Evolutionary conservation across 176 grass and related monocot species (phyloP).

Genomic region (Cenchrus purpureus): DNA sequence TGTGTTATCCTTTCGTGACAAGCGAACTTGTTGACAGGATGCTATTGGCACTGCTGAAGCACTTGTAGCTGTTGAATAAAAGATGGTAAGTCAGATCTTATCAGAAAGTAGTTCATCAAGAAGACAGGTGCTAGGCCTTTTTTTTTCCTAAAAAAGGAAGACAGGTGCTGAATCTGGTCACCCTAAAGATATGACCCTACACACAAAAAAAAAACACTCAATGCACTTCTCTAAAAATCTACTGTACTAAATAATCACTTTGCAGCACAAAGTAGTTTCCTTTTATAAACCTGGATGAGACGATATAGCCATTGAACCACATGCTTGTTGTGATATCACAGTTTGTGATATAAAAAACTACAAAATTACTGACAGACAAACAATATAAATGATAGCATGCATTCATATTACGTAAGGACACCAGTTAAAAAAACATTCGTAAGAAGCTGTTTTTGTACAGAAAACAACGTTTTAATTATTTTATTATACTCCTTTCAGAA

Average conservation of each 20-base stretch:
- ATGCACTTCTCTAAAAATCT: neutral
- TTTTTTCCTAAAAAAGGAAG: neutral
- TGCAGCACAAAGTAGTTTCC: neutral
- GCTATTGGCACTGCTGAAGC: neutral
- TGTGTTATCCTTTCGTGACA: neutral
- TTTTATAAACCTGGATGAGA: neutral
- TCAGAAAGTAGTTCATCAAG: neutral
- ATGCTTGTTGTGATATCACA: neutral
- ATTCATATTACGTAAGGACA: no score
- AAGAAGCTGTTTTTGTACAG: neutral
- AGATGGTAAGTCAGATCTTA: neutral
- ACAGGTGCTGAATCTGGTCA: neutral
- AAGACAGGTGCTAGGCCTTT: neutral
- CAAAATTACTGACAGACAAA: neutral
- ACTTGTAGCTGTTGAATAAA: constrained; percentile 21
- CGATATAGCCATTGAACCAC: neutral
- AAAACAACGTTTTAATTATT: neutral
- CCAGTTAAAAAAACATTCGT: neutral
- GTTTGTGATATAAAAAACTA: neutral
- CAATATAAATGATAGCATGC: no score
- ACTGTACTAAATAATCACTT: neutral
- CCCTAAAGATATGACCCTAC: neutral
- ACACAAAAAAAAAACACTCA: neutral
- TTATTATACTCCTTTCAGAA: neutral
- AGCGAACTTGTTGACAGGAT: neutral